These are phyloP conservation scores for Galerina marginata DNA, from an alignment of 768 basidiomycete species.

Conservation along the genomic window DNA sequence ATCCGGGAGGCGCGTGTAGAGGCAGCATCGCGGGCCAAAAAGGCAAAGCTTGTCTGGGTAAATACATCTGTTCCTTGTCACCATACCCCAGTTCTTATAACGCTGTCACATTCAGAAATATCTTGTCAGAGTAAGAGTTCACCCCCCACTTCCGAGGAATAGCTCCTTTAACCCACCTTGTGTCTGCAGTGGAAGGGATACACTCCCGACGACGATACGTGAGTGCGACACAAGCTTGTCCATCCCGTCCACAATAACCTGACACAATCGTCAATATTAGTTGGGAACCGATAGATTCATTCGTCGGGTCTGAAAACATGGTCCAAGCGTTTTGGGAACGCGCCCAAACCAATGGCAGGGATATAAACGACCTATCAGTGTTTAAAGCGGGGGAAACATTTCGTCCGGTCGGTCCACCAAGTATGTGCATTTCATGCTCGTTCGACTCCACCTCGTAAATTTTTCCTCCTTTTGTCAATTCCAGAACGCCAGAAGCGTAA, in stretches of 20 bases:
- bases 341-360: slow-evolving; percentile 52
- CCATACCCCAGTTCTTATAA: slow-evolving; percentile 14
- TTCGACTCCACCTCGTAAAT: not conserved
- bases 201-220: slow-evolving; percentile 59
- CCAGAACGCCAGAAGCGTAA: slow-evolving; percentile 25
- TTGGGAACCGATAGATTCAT: slow-evolving; percentile 73
- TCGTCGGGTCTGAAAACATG: slow-evolving; percentile 60
- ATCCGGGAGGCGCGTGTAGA: slow-evolving; percentile 58
- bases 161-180: not conserved
- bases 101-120: slow-evolving; percentile 48
- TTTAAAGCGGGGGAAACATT: slow-evolving; percentile 64
- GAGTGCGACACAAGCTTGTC: slow-evolving; percentile 29
- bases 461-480: not conserved
- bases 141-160: not conserved
- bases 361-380: slow-evolving; percentile 48
- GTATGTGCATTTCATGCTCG: slow-evolving; percentile 37
- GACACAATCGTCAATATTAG: slow-evolving; percentile 36
- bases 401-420: slow-evolving; percentile 61
- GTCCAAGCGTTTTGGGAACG: slow-evolving; percentile 58
- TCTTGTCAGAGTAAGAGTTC: slow-evolving; percentile 55
- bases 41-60: slow-evolving; percentile 59
- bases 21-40: slow-evolving; percentile 36
- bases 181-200: slow-evolving; percentile 66
- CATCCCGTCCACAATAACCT: not conserved
- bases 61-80: slow-evolving; percentile 2